Base-by-base conservation (phyloP, 306 rosid species). In the Lathyrus oleraceus region DNA sequence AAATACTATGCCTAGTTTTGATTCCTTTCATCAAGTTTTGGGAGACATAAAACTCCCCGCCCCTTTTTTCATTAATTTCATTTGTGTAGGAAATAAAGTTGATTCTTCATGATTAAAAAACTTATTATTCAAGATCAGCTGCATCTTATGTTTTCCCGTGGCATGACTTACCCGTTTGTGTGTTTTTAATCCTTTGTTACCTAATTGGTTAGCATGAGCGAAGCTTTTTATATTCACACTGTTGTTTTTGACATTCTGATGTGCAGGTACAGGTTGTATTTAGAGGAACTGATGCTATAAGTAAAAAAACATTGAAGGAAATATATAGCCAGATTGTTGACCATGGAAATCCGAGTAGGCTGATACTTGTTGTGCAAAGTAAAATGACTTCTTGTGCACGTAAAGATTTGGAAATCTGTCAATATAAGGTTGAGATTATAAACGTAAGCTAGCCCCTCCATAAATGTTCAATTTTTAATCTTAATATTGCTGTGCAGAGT, bases 261-360 rank as follows among this genome's bases (percentile, higher is more conserved):
- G 8, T 62, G 73, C 79, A 83, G 91, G 69, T 81, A 5, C 73
- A 76, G 62, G 88, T 83, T 14, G 12, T 69, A n/a, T 86, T 79
- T 39, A 15, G 66, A 15, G 88, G 85, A 73, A 76, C 83, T 48
- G 73, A 25, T n/a, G 53, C 17, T 1, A 77, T 86, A 2, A 81
- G n/a, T 20, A 65, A 38, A 15, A 27, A 17, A 19, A 70, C 66
- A 10, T 52, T 74, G 10, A 30, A 5, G 1, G 21, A 16, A 4
- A 59, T 79, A 21, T 27, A 51, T 16, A 58, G 9, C 27, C 78
- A 71, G 71, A 69, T 83, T 38, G 44, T n/a, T 35, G 49, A 56
- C 40, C 25, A 36, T 56, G 83, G 47, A 64, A 78, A 15, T 16
- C 59, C 76, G 73, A 68, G 66, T 2, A 3, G 73, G 58, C 78